A percentile compares a stretch with the other conserved stretches of the same genome.
Conservation (phyloP, 2,329 filamentous ascomycete species). For the Aureobasidium sp. region DNA sequence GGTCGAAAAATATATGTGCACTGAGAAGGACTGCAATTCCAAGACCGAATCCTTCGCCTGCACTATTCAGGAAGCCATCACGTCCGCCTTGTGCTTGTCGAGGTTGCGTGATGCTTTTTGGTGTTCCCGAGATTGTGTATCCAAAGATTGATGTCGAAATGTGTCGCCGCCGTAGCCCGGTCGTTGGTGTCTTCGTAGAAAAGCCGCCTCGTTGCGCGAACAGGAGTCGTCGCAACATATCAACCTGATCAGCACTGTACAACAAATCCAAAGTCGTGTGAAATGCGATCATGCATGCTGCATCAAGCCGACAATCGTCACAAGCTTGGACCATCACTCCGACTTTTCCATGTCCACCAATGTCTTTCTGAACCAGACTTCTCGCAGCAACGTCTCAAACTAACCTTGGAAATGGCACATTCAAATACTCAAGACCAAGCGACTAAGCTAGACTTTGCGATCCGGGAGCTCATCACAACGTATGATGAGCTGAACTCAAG, state of each 20-base stretch:
- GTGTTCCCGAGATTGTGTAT: not conserved
- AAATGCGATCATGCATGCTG: not conserved
- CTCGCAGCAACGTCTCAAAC: not conserved
- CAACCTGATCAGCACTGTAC: not conserved
- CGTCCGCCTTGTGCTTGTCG: not conserved
- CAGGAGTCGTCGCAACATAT: slow-evolving; percentile 2
- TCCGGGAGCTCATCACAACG: slow-evolving; percentile 46
- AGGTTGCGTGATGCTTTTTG: not conserved
- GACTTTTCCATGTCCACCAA: not conserved
- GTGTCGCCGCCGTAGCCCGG: not conserved
- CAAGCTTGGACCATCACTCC: slow-evolving; percentile 2
- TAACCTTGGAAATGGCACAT: not conserved
- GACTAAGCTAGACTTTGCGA: not conserved
- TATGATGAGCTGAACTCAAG: slow-evolving; percentile 65
- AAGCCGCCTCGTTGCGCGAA: not conserved
- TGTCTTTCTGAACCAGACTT: too few species aligned
- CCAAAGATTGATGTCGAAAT: slow-evolving; percentile 2
- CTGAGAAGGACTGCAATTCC: slow-evolving; percentile 10
- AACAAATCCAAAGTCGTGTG: not conserved
- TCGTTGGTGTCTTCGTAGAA: not conserved
- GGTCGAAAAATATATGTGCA: slow-evolving; percentile 32
- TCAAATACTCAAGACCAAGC: not conserved
- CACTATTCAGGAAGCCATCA: not conserved
- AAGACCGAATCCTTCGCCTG: not conserved
- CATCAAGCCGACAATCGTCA: not conserved